phyloP scores from a whole-genome alignment of 805 yeast species.

The Metschnikowia drakensbergensis region DNA sequence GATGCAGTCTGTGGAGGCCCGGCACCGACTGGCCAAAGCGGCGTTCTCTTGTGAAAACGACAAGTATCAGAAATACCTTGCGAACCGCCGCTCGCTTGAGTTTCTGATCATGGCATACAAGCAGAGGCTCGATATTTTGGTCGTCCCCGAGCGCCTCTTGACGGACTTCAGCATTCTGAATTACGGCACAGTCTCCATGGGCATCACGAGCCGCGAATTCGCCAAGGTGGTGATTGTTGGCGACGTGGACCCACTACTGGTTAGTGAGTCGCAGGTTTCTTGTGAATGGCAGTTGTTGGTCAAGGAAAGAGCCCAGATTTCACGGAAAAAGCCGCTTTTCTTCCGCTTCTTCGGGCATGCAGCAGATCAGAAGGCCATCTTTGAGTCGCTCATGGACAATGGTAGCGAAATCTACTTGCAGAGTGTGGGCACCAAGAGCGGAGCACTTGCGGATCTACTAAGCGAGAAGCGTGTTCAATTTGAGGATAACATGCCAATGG shows the following conservation, averaged over 20 bases:
- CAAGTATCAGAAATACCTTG: constrained; percentile 30
- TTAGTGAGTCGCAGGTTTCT: not conserved
- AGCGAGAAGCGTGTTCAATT: not conserved
- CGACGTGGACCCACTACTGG: constrained; percentile 1
- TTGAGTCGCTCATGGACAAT: not conserved
- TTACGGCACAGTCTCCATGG: not conserved
- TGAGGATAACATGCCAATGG: not conserved
- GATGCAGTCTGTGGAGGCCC: not conserved
- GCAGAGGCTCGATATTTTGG: constrained; percentile 1
- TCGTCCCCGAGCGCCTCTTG: not conserved
- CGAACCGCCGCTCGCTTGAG: constrained; percentile 43
- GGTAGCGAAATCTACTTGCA: not conserved
- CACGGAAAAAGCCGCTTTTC: not conserved
- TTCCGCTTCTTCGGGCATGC: not conserved
- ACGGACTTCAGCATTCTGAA: not conserved
- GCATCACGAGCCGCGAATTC: not conserved
- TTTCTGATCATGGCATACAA: constrained; percentile 38
- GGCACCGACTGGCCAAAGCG: not conserved
- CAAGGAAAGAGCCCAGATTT: not conserved
- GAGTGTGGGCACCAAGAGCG: not conserved
- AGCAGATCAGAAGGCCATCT: not conserved
- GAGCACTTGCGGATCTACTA: not conserved
- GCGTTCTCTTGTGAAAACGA: constrained; percentile 10
- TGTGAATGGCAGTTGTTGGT: not conserved
- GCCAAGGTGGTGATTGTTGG: constrained; percentile 1